Evolutionary conservation across 139 green algal genomes (phyloP), one percentile per base, ranked within the genome.

Genomic region (Edaphochlamys debaryana): DNA sequence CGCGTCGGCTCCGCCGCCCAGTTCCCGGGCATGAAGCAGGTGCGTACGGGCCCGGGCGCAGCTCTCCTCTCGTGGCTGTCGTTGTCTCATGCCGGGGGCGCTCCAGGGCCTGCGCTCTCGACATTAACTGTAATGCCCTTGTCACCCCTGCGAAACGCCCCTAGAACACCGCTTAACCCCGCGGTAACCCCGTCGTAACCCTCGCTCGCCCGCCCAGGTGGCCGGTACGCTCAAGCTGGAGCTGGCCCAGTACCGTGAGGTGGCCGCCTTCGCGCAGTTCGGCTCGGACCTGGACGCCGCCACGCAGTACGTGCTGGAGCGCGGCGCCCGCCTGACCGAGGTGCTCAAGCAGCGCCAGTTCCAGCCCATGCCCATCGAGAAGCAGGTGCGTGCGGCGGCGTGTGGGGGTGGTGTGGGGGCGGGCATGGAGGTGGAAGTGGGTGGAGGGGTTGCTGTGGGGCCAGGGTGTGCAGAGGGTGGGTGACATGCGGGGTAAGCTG

Each of bases 281-380:
- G 94, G 92, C 67, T 98, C 94, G 20, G 95, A 98, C 90, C 82
- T 98, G 34, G 95, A 98, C 76, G 92, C 92, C 22, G 91, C 95
- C 73, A 98, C 94, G 37, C 93, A 98, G 91, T 95, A 96, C 88
- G 87, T 96, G 56, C 92, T 98, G 85, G 94, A 96, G 85, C 92
- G 94, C 79, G 95, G 95, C 70, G 93, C 91, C 41, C 91, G 95
- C 80, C 91, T 98, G 77, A 97, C 92, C 32, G 95, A 98, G 87
- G 92, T 98, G 56, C 88, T 98, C 71, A 98, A 98, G 91, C 95
- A 98, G 89, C 82, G 80, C 58, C 95, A 98, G 89, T 97, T 93
- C 92, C 82, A 82, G 71, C 96, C 96, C 73, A 97, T 98, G 87
- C 79, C 88, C 60, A 95, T 98, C 72, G 94, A 97, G 88, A 40